Base-by-base conservation (phyloP, 2,329 filamentous ascomycete genomes). In the Beauveria asiatica region DNA sequence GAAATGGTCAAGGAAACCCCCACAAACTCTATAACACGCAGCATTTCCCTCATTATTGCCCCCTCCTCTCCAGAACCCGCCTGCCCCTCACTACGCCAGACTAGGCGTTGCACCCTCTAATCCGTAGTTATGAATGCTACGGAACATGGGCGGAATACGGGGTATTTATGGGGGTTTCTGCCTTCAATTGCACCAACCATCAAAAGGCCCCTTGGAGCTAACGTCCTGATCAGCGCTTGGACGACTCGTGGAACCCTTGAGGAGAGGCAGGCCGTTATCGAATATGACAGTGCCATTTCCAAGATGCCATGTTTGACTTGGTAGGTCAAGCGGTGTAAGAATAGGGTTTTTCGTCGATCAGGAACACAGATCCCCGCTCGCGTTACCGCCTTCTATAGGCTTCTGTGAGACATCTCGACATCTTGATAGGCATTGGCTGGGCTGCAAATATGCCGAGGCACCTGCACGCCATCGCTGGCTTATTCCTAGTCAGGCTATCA, bases 31-130 rank as follows among this genome's bases (percentile, higher is more conserved):
- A 33, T 5, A 33, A 19, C 21, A 46, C 53, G 8, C 53, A 46
- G 19, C 42, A 25, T 30, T 23, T 17, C 41, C 52, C 27, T 37
- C 27, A 37, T 23, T 19, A 2, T 37, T 21, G 33, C 25, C 1
- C 25, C 53, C 53, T 11, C 53, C 23, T 3, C 53, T 48, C 53
- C 42, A 39, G n/a, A 46, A 23, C 5, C 27, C 16, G 54, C 54
- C 54, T 27, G 54, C 54, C 54, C 54, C 54, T 49, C 54, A 25
- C 33, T 48, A 25, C 54, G 45, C 44, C 51, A 39, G 33, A 27
- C 44, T 17, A 19, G 45, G 54, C 54, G 30, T 39, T 19, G 30
- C 45, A 21, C 45, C 44, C 17, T 41, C 45, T 30, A 7, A 27
- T n/a, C n/a, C n/a, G n/a, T n/a, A n/a, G 9, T 27, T 21, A 13